These are phyloP conservation scores for Claviceps purpurea DNA, from an alignment of 2,329 filamentous ascomycete genomes.

Conservation along the genomic window DNA sequence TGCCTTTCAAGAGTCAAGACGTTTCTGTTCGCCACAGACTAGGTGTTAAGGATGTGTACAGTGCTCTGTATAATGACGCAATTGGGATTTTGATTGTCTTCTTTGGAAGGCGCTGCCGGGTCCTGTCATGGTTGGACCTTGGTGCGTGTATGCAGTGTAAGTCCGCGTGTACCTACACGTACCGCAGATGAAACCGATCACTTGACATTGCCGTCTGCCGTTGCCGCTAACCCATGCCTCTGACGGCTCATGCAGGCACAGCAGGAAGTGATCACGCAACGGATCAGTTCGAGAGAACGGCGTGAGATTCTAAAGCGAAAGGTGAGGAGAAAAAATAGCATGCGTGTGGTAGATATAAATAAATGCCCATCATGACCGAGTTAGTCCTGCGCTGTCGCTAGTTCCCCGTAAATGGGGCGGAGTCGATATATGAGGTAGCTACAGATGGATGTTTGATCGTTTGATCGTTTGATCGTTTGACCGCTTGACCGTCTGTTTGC, in stretches of 20 bases:
- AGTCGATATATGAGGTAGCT: no score
- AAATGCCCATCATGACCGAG: no score
- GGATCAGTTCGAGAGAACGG: neutral
- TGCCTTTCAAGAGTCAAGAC: neutral
- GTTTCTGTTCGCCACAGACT: neutral
- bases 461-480: no score
- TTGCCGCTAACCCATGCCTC: neutral
- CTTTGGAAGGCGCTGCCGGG: neutral
- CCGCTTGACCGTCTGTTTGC: neutral
- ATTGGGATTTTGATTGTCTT: neutral
- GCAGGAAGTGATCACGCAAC: neutral
- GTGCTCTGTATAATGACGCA: neutral
- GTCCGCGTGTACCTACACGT: no score
- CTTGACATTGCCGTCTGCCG: neutral
- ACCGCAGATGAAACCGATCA: no score
- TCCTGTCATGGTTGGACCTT: no score
- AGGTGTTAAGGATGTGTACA: no score
- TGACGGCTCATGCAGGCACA: constrained; percentile 3
- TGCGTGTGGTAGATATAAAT: no score
- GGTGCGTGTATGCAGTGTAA: neutral
- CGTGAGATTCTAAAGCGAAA: no score
- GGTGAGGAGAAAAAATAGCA: no score
- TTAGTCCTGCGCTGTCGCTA: no score
- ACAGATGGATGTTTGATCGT: no score
- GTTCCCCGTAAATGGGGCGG: neutral